These are phyloP conservation scores for Ustilaginoidea virens DNA, from an alignment of 2,329 filamentous ascomycete species.

Conservation along the genomic window DNA sequence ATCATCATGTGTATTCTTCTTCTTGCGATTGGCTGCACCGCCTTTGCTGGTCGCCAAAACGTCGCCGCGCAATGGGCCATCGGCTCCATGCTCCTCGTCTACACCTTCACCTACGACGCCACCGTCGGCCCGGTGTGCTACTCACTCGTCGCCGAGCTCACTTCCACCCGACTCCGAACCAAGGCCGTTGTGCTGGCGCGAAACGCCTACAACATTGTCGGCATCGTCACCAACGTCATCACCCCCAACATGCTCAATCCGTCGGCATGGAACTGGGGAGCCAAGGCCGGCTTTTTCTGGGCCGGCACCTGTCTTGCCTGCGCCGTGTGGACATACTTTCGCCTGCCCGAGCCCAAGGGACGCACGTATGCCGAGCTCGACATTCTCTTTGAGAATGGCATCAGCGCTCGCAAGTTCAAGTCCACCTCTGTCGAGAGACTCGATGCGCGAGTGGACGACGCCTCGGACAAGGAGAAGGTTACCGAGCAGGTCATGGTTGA, in stretches of 20 bases:
- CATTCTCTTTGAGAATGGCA: conserved; percentile 31
- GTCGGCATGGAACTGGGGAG: conserved; percentile 29
- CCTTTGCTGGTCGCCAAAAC: conserved; percentile 30
- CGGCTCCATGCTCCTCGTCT: conserved; percentile 27
- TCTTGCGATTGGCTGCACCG: conserved; percentile 35
- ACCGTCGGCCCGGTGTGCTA: conserved; percentile 51
- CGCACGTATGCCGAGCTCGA: conserved; percentile 40
- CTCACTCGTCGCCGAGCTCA: conserved; percentile 51
- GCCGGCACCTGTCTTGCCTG: conserved; percentile 27
- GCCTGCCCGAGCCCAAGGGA: conserved; percentile 37
- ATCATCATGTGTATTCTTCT: conserved; percentile 31
- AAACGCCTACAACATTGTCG: conserved; percentile 31
- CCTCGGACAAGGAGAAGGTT: conserved; percentile 9
- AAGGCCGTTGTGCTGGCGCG: conserved; percentile 30
- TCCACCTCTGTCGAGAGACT: conserved; percentile 14
- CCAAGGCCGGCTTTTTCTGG: conserved; percentile 31
- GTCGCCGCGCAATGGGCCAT: conserved; percentile 31
- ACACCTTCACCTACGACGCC: conserved; percentile 26
- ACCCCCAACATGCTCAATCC: conserved; percentile 32
- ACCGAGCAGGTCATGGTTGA: conserved; percentile 6
- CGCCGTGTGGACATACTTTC: conserved; percentile 34
- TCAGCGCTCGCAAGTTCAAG: conserved; percentile 26
- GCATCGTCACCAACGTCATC: conserved; percentile 29
- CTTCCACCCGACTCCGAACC: conserved; percentile 28
- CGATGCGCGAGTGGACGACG: conserved; percentile 7